phyloP scores from a whole-genome alignment of 1,139 yeast genomes.

The Candida buenavistaensis region DNA sequence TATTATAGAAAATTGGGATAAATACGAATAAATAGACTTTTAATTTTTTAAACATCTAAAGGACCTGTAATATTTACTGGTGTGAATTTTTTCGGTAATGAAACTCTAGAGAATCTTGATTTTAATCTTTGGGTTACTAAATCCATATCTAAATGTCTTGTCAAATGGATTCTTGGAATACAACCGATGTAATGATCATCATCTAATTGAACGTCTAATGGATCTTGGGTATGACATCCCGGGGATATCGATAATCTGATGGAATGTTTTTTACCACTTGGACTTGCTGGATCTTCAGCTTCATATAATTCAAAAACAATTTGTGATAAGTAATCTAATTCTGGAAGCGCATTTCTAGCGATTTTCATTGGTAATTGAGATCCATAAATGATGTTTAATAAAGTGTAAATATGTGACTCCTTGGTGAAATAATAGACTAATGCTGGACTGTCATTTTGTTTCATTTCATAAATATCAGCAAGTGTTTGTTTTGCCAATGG shows the following conservation, averaged over 20 bases:
- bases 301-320: slow-evolving; percentile 93
- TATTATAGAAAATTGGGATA: slow-evolving; percentile 93
- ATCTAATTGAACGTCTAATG: slow-evolving; percentile 93
- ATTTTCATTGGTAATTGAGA: slow-evolving; percentile 94
- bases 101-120: slow-evolving; percentile 82
- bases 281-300: slow-evolving; percentile 57
- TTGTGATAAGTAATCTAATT: slow-evolving; percentile 92
- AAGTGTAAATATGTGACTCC: slow-evolving; percentile 94
- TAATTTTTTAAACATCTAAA: slow-evolving; percentile 27
- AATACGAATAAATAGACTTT: slow-evolving; percentile 55
- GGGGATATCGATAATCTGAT: slow-evolving; percentile 89
- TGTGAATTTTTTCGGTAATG: slow-evolving; percentile 85
- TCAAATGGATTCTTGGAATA: slow-evolving; percentile 84
- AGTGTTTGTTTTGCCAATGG: slow-evolving; percentile 91
- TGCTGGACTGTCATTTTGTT: slow-evolving; percentile 64
- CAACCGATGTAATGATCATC: slow-evolving; percentile 96
- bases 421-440: slow-evolving; percentile 92
- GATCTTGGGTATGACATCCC: slow-evolving; percentile 98
- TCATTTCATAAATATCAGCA: slow-evolving; percentile 77
- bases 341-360: slow-evolving; percentile 93
- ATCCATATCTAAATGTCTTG: slow-evolving; percentile 92
- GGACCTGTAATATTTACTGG: slow-evolving; percentile 88
- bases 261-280: slow-evolving; percentile 77
- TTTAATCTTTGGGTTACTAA: slow-evolving; percentile 80
- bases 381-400: slow-evolving; percentile 86